Evolutionary conservation across 2,329 filamentous ascomycete species (phyloP).

Genomic region (Nannizziopsis barbatae): DNA sequence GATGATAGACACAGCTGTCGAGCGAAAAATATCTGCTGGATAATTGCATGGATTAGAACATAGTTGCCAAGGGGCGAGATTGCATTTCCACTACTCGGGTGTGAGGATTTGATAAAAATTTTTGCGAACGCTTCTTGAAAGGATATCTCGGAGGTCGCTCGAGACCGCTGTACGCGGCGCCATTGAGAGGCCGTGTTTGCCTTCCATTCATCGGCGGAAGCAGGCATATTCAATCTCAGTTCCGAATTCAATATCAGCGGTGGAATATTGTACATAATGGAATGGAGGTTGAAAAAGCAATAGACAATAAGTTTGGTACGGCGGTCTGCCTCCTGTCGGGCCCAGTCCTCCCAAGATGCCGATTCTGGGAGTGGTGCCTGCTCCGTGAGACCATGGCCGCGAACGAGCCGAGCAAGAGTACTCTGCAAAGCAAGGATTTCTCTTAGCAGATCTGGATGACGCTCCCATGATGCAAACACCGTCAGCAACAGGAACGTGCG

Average conservation of each 20-base stretch:
- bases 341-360: constrained; percentile 45
- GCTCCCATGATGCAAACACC: constrained; percentile 50
- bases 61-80: constrained; percentile 45
- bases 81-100: constrained; percentile 25
- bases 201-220: constrained; percentile 45
- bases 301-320: constrained; percentile 48
- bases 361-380: constrained; percentile 28
- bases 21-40: constrained; percentile 45
- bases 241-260: constrained; percentile 47
- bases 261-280: constrained; percentile 51
- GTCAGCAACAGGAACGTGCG: constrained; percentile 44
- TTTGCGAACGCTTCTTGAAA: constrained; percentile 39
- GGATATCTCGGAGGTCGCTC: constrained; percentile 25
- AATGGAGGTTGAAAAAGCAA: constrained; percentile 50
- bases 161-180: constrained; percentile 31
- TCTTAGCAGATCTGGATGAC: constrained; percentile 45
- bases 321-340: constrained; percentile 42
- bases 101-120: constrained; percentile 32
- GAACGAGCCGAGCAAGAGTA: constrained; percentile 44
- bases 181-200: constrained; percentile 42
- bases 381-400: constrained; percentile 42
- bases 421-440: constrained; percentile 49
- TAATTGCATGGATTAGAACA: constrained; percentile 44
- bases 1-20: constrained; percentile 39
- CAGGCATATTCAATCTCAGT: constrained; percentile 45